Base-by-base conservation (phyloP, 306 rosid species). In the Gynostemma pentaphyllum region DNA sequence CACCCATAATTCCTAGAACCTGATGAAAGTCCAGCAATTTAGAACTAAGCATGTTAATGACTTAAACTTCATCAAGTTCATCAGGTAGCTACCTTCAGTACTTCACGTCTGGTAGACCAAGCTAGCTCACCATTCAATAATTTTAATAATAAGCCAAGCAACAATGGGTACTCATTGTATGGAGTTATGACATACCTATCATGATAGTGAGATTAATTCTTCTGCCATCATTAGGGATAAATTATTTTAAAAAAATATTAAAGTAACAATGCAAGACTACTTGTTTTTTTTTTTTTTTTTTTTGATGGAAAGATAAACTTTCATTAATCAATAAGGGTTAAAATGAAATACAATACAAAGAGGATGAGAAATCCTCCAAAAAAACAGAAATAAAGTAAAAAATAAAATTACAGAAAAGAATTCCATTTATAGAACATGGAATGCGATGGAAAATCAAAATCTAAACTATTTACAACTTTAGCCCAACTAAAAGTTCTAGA, bases 51-150 rank as follows among this genome's bases (percentile, higher is more conserved):
- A 15, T 66, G 40, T 36, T 28, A 46, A 46, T 14, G 68, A 19
- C 36, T 70, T 28, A 47, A 70, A 51, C 27, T 18, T 45, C 46
- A 41, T 72, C 68, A 50, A 65, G 22, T 29, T 48, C 64, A n/a
- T 70, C 14, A 63, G 28, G 72, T 52, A 44, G 50, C 62, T 76
- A 92, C 99, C 99, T 92, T 92, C 57, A 92, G 76, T 39, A 78
- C 99, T 88, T 92, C 96, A 5, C 99, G 94, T 71, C 99, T 86
- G 23, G 99, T 92, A 63, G 99, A 88, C 99, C 99, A 92, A n/a
- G 87, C 85, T 41, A 92, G 78, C 77, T 88, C 96, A 21, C 99
- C 96, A 76, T 88, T 88, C 71, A 92, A 79, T 76, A 92, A 79
- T 77, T 92, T 92, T 78, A 92, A 82, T 49, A 92, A 88, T 36